Conservation (phyloP, 257 asterid species). For the Eustoma russellianum region DNA sequence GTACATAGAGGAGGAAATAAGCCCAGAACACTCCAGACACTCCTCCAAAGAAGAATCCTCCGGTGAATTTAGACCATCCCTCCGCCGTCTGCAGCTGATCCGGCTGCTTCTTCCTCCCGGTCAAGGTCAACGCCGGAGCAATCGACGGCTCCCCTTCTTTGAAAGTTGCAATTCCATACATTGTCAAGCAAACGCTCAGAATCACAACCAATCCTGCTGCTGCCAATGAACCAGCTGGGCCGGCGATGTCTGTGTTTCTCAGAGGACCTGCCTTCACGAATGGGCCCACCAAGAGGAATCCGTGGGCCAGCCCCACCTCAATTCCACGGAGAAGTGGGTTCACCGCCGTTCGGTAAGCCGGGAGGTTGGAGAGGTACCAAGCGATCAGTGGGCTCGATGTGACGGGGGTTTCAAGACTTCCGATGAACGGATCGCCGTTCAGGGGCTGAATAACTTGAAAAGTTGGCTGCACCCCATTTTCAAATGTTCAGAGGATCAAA, state of each 20-base stretch:
- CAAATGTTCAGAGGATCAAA: neutral
- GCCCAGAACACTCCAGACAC: conserved; percentile 93
- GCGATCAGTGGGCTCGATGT: conserved; percentile 95
- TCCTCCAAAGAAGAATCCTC: conserved; percentile 99
- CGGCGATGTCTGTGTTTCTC: conserved; percentile 52
- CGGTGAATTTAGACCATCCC: conserved; percentile 84
- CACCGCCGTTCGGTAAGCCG: conserved; percentile 84
- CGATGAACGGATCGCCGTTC: conserved; percentile 96
- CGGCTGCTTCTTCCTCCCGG: conserved; percentile 75
- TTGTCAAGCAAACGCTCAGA: conserved; percentile 59
- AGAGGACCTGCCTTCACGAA: conserved; percentile 76
- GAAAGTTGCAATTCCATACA: conserved; percentile 69
- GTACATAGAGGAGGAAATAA: conserved; percentile 70
- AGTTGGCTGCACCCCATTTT: conserved; percentile 53
- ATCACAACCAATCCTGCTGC: conserved; percentile 81
- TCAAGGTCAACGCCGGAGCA: conserved; percentile 68
- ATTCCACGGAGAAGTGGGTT: conserved; percentile 60
- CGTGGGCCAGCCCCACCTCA: conserved; percentile 91
- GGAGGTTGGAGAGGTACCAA: conserved; percentile 88
- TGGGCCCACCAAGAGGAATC: conserved; percentile 76
- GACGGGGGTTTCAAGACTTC: conserved; percentile 89
- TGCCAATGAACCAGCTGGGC: conserved; percentile 69
- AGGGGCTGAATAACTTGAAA: conserved; percentile 90
- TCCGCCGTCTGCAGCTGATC: conserved; percentile 84
- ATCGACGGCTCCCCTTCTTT: conserved; percentile 75